Conservation (phyloP, 306 rosid species). For the Medicago lupulina region DNA sequence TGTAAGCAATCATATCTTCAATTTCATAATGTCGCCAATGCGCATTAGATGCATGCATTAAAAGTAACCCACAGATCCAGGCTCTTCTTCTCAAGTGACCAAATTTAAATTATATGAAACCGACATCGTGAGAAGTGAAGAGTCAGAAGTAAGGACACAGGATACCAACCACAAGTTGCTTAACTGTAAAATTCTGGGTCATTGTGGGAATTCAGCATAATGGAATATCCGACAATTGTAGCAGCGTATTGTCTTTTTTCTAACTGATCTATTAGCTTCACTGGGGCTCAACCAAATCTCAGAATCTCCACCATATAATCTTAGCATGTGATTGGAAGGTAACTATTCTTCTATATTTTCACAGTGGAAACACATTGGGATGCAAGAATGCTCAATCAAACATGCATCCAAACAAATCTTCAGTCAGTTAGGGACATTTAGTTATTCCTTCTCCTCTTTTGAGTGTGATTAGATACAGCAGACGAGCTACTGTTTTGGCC, state of each 20-base stretch:
- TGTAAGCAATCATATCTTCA: not conserved
- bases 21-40: constrained; percentile 9
- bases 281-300: constrained; percentile 22
- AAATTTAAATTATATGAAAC: constrained; percentile 20
- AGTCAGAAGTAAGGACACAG: not conserved
- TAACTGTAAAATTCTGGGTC: not conserved
- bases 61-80: constrained; percentile 24
- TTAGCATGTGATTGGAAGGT: too few relatives aligned
- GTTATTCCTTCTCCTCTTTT: constrained; percentile 22
- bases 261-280: constrained; percentile 15
- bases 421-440: constrained; percentile 16
- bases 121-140: constrained; percentile 24
- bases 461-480: constrained; percentile 19
- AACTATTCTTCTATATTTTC: too few relatives aligned
- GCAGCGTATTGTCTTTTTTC: not conserved
- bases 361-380: too few relatives aligned
- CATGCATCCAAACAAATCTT: not conserved
- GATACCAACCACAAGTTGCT: constrained; percentile 18
- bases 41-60: constrained; percentile 6
- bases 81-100: constrained; percentile 23
- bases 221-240: constrained; percentile 5
- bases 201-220: constrained; percentile 14
- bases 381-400: too few relatives aligned
- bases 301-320: not conserved
- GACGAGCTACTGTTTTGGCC: not conserved